Evolutionary conservation across 2,329 filamentous ascomycete species (phyloP), one percentile per base, ranked within the genome.

Genomic region (Cladosporium sp.): DNA sequence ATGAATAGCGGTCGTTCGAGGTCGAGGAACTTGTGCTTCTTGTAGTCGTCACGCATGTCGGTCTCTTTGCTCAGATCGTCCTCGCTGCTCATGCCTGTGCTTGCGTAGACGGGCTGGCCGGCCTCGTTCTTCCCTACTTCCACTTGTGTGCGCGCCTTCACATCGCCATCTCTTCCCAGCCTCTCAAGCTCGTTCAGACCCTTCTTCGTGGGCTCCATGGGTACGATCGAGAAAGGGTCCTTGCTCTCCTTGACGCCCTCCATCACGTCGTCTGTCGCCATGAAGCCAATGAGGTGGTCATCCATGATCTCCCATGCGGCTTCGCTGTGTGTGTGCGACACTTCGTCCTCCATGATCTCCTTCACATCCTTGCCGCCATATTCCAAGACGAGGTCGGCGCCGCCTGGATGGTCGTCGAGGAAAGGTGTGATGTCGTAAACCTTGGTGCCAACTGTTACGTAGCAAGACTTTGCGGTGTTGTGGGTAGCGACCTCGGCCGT

Each of bases 371-470:
- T 90, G 64, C 93, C 93, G 32, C 83, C 94, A 72, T 94, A 96
- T 54, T 96, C 89, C 62, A 97, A 79, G 61, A 99, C 87, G 66
- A 97, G 78, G 61, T 96, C 90, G 66, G 85, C 84, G 58, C 94
- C 94, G 65, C 94, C 94, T 22, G 94, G 94, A 72, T 99, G 94
- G 64, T 91, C 87, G 53, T 91, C 85, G 60, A 97, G 75, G 70
- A 99, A 99, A 57, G 90, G 85, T 59, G 94, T 97, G 62, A 99
- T 83, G 78, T 99, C 93, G 81, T 91, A 99, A 66, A 99, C 93
- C 66, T 93, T 95, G 58, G 83, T 82, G 61, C 91, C 92, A 56
- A 97, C 80, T 3, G 90, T 94, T 66, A 99, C 92, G 79, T 92
- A 99, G 79, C 93, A 97, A 49, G 91, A 96, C 70, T 91, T 84